A percentile compares a stretch with the other conserved stretches of the same genome.
phyloP scores from a whole-genome alignment of 1,139 yeast species.

The Pichia sp. region DNA sequence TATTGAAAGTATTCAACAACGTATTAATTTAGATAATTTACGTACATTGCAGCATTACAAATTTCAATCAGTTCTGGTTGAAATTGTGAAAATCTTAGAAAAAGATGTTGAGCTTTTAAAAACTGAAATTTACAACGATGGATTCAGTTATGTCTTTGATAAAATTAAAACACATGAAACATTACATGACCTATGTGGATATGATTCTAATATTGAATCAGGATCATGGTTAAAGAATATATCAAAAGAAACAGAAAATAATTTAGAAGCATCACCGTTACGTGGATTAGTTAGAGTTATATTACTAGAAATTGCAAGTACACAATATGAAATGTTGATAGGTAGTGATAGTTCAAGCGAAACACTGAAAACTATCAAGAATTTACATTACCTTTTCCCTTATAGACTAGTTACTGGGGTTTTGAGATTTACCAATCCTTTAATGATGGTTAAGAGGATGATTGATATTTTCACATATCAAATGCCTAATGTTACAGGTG shows the following conservation, averaged over 20 bases:
- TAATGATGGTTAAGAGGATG: constrained; percentile 69
- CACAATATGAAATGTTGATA: constrained; percentile 69
- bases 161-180: constrained; percentile 54
- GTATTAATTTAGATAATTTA: constrained; percentile 55
- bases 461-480: constrained; percentile 76
- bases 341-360: constrained; percentile 78
- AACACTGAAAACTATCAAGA: constrained; percentile 57
- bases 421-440: constrained; percentile 76
- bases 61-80: constrained; percentile 63
- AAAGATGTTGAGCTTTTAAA: constrained; percentile 50
- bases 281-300: constrained; percentile 73
- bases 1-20: constrained; percentile 44
- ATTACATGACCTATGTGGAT: constrained; percentile 44
- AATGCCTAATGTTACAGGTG: constrained; percentile 38
- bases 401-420: constrained; percentile 69
- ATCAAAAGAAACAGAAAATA: not conserved
- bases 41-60: constrained; percentile 60
- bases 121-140: constrained; percentile 36
- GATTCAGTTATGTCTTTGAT: constrained; percentile 42
- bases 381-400: constrained; percentile 71
- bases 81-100: constrained; percentile 42
- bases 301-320: constrained; percentile 75
- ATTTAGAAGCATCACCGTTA: constrained; percentile 36
- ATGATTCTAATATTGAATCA: constrained; percentile 1
- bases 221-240: constrained; percentile 6